phyloP scores from a whole-genome alignment of 306 rosid genomes.

The Notholithocarpus densiflorus region DNA sequence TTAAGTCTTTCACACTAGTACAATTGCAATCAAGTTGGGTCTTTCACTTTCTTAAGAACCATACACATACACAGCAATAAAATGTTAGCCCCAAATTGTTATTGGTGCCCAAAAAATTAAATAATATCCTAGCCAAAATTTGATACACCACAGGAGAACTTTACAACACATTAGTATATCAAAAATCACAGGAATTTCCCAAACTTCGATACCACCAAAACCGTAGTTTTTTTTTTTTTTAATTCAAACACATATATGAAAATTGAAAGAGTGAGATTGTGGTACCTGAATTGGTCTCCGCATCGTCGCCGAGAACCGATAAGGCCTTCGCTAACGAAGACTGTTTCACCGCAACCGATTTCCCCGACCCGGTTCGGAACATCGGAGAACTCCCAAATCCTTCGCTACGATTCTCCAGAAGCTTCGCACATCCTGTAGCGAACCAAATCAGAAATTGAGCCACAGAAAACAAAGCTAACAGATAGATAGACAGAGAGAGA shows the following conservation, averaged over 20 bases:
- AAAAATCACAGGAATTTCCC: background rate
- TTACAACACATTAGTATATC: background rate
- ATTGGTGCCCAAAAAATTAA: background rate
- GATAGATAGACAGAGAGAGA: background rate
- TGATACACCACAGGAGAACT: background rate
- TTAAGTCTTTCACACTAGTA: background rate
- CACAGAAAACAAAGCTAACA: background rate
- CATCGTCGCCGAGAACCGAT: slow-evolving; percentile 33
- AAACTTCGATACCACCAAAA: background rate
- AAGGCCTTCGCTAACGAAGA: slow-evolving; percentile 50
- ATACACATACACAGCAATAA: background rate
- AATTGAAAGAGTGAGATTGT: background rate
- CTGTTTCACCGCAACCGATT: slow-evolving; percentile 37
- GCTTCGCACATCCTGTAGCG: slow-evolving; percentile 40
- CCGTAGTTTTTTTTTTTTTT: background rate
- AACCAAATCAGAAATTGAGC: background rate
- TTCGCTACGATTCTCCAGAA: slow-evolving; percentile 26
- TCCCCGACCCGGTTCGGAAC: slow-evolving; percentile 49
- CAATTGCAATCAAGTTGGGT: background rate
- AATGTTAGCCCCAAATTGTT: background rate
- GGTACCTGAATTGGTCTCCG: slow-evolving; percentile 20
- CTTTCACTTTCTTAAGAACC: background rate
- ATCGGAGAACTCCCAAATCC: slow-evolving; percentile 21
- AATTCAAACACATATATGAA: background rate
- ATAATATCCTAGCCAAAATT: background rate